Conservation (phyloP, 148 eudicot genomes). For the Silene latifolia region DNA sequence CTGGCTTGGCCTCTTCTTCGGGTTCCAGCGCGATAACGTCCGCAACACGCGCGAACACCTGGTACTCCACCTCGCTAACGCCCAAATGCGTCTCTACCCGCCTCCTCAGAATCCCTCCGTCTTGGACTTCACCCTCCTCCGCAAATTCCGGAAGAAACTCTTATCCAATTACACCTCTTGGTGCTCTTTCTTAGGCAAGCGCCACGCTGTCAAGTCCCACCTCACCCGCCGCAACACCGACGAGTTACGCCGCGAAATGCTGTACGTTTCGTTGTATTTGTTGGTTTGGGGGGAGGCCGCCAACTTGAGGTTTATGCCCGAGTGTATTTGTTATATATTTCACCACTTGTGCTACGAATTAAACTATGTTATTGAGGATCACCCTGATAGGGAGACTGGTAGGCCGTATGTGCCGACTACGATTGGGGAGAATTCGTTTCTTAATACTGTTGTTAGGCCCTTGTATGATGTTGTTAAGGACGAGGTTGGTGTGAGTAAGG, state of each 20-base stretch:
- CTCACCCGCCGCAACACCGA: conserved; percentile 39
- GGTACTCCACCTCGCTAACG: conserved; percentile 76
- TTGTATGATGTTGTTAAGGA: conserved; percentile 43
- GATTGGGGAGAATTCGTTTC: conserved; percentile 48
- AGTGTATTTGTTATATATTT: conserved; percentile 76
- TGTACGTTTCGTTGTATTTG: conserved; percentile 63
- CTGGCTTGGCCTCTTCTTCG: conserved; percentile 75
- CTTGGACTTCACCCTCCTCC: conserved; percentile 46
- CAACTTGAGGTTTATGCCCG: conserved; percentile 71
- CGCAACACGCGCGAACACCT: conserved; percentile 83
- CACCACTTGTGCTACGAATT: conserved; percentile 76
- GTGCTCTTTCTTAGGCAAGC: conserved; percentile 54
- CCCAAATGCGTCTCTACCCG: conserved; percentile 66
- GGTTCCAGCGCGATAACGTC: conserved; percentile 80
- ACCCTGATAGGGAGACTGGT: conserved; percentile 52
- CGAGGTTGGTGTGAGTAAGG: conserved; percentile 61
- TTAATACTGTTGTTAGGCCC: conserved; percentile 51
- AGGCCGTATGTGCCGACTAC: conserved; percentile 42
- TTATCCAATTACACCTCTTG: conserved; percentile 58
- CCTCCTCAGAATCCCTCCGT: conserved; percentile 47
- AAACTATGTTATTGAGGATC: conserved; percentile 48
- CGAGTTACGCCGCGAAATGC: conserved; percentile 53
- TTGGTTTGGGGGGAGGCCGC: conserved; percentile 89
- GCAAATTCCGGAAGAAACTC: conserved; percentile 53
- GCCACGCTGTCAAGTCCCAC: conserved; percentile 38